Percentiles rank a stretch among this genome's conserved stretches.
phyloP scores from a whole-genome alignment of 163 green algal genomes.

The Scenedesmus sp. region DNA sequence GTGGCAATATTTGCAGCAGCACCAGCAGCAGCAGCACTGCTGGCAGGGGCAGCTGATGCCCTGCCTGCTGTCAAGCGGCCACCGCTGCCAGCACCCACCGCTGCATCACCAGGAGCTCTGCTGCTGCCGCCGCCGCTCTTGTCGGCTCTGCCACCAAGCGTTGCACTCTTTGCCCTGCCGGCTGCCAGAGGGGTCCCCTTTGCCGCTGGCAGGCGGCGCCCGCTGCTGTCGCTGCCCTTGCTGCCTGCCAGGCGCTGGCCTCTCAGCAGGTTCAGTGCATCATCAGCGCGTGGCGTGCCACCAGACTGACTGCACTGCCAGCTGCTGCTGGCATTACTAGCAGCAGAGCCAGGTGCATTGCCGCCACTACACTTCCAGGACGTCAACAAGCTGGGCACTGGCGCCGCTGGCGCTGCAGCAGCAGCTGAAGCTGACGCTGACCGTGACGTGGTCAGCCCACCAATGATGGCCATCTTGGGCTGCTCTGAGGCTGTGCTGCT shows the following conservation, averaged over 20 bases:
- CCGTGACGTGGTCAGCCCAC: not conserved
- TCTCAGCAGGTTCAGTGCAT: slow-evolving; percentile 23
- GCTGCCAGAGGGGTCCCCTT: not conserved
- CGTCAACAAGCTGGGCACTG: not conserved
- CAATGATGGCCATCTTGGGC: not conserved
- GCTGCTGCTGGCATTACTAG: slow-evolving; percentile 31
- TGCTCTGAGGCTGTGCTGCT: not conserved
- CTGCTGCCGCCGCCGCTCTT: not conserved
- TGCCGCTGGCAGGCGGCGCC: not conserved
- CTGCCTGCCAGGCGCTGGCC: not conserved
- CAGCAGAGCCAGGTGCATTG: not conserved
- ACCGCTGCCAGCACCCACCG: not conserved
- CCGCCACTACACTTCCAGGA: not conserved
- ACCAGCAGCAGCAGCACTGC: not conserved
- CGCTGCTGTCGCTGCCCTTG: not conserved
- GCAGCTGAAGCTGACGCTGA: not conserved
- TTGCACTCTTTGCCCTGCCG: not conserved
- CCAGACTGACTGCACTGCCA: not conserved
- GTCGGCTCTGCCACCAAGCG: not conserved
- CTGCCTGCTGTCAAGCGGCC: not conserved
- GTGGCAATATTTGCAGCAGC: no score
- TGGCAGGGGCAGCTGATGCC: not conserved
- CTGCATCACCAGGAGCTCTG: not conserved
- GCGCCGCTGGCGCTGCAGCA: not conserved
- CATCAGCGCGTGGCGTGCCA: slow-evolving; percentile 10